Evolutionary conservation across 2,329 filamentous ascomycete species (phyloP).

Genomic region (Colletotrichum sp.): DNA sequence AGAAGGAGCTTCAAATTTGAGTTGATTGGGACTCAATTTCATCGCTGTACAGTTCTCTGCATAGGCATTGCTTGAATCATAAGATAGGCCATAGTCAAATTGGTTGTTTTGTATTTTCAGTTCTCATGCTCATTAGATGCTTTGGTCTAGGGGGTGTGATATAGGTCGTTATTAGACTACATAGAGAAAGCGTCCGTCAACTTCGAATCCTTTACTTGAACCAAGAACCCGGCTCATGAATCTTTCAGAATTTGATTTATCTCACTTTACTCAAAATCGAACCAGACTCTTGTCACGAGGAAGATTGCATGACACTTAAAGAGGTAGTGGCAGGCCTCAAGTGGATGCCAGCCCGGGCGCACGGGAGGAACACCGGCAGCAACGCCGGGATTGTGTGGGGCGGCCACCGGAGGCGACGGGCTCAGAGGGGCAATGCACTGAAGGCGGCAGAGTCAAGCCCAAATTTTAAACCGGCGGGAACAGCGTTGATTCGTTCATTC

Average conservation of each 20-base stretch:
- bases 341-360: neutral
- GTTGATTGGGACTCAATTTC: neutral
- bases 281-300: no score
- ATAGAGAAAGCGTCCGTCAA: no score
- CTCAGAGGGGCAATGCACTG: neutral
- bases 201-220: no score
- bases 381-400: neutral
- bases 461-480: neutral
- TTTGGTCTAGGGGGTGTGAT: no score
- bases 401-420: neutral
- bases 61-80: no score
- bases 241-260: fast-evolving
- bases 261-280: neutral
- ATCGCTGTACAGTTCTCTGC: neutral
- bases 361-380: neutral
- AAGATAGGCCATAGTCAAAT: no score
- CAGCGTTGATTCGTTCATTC: neutral
- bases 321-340: neutral
- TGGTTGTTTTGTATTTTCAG: fast-evolving
- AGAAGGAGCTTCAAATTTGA: neutral
- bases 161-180: no score
- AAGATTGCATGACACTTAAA: neutral
- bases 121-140: neutral
- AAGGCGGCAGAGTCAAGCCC: neutral
- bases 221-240: no score